phyloP scores from a whole-genome alignment of 2,329 filamentous ascomycete species.

The Penicillium sumatraense region DNA sequence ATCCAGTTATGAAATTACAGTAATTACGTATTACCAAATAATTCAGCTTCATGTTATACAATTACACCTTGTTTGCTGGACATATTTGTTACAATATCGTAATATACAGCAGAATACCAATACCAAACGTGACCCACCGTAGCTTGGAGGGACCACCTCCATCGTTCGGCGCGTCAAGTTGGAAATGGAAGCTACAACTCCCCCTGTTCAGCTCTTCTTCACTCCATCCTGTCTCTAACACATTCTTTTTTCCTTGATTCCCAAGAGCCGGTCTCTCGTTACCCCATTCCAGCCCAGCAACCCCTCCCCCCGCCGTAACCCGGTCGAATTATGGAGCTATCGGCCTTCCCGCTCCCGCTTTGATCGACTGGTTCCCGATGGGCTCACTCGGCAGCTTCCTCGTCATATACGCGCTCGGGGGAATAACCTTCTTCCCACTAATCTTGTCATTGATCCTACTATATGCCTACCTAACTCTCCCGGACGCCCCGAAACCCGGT shows the following conservation, averaged over 20 bases:
- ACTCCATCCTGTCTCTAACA: constrained; percentile 2
- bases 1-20: background rate
- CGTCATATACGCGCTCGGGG: constrained; percentile 80
- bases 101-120: constrained; percentile 7
- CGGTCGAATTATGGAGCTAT: constrained; percentile 38
- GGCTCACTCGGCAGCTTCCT: constrained; percentile 62
- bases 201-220: constrained; percentile 8
- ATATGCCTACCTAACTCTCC: constrained; percentile 72
- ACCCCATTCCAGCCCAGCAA: background rate
- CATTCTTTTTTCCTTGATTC: constrained; percentile 4
- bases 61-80: too few species aligned
- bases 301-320: background rate
- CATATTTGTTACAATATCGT: background rate
- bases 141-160: constrained; percentile 22
- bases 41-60: background rate
- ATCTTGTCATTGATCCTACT: constrained; percentile 64
- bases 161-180: background rate
- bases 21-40: background rate
- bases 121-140: background rate
- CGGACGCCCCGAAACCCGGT: constrained; percentile 41
- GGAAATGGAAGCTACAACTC: constrained; percentile 15
- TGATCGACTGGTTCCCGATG: constrained; percentile 44
- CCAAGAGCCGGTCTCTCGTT: constrained; percentile 25
- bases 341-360: constrained; percentile 31
- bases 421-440: constrained; percentile 83